Base-by-base conservation (phyloP, 1,284 basidiomycete genomes). In the Cystobasidium sp. region DNA sequence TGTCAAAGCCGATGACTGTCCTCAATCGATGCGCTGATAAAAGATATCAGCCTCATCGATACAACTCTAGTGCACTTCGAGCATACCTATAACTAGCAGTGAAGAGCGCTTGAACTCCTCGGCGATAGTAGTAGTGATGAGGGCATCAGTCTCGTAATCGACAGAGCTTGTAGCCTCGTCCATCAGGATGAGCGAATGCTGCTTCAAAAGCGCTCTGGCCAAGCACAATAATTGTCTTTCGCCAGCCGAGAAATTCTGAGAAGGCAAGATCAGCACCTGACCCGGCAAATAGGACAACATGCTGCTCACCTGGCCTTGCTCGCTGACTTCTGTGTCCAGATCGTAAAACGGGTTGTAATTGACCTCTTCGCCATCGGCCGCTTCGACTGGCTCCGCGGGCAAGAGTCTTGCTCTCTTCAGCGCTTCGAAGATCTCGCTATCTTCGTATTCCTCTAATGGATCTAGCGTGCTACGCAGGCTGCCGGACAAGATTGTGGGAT, bases 381-480 rank as follows among this genome's bases (percentile, higher is more conserved):
- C 86, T 0, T 87, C 86, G 0, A 69, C 68, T 6, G 31, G 66
- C 1, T 76, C 73, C 6, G 78, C 76, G 0, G 80, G 78, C 70
- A 97, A 89, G 41, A 96, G 85, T 80, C 95, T 93, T 0, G 96
- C 94, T 6, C 94, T 88, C 69, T 90, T 88, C 9, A 97, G 86
- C 0, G 93, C 90, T 82, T 93, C 93, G 77, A 90, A 95, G 78
- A 97, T 93, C 75, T 94, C 91, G 0, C 83, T 82, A 77, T 96
- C 94, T n/a, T 63, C 22, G 77, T 94, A 95, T 81, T 95, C 92
- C 46, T 90, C 87, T 78, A 97, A 95, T 10, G 95, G 91, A 79
- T 97, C 94, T n/a, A 96, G 84, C 0, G 92, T 92, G 0, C 91
- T 90, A 20, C 94, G 87, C n/a, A 96, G 78, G 1, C 88, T 92